Evolutionary conservation across 176 grass and related monocot genomes (phyloP).

Genomic region (Secale cereale): DNA sequence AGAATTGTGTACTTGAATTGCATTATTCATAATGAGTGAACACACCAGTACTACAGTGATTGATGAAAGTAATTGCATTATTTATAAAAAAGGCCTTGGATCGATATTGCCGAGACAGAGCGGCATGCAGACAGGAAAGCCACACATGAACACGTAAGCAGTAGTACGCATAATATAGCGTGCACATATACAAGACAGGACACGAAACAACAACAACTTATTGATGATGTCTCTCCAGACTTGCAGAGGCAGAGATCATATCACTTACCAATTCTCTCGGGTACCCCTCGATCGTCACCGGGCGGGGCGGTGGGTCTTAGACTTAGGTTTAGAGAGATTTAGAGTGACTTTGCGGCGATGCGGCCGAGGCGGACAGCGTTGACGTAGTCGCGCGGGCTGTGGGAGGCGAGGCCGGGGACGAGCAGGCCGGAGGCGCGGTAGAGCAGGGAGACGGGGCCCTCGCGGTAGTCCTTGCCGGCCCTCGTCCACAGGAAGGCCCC

Average conservation of each 20-base stretch:
- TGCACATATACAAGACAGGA: background rate
- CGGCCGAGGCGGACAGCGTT: slow-evolving; percentile 52
- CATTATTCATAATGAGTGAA: too few relatives aligned
- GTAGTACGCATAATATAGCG: background rate
- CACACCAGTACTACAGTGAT: too few relatives aligned
- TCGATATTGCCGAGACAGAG: background rate
- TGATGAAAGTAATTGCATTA: background rate
- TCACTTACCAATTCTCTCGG: too few relatives aligned
- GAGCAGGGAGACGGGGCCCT: slow-evolving; percentile 44
- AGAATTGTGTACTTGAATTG: too few relatives aligned
- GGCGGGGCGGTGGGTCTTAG: too few relatives aligned
- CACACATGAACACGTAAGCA: background rate
- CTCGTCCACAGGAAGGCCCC: slow-evolving; percentile 35
- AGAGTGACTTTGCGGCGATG: background rate
- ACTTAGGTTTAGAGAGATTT: too few relatives aligned
- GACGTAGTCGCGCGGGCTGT: slow-evolving; percentile 71
- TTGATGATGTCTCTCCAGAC: background rate
- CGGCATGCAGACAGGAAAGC: background rate
- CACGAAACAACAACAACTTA: background rate
- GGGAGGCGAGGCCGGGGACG: slow-evolving; percentile 57
- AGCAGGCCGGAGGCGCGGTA: slow-evolving; percentile 42
- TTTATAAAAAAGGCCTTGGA: background rate
- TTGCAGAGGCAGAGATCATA: too few relatives aligned
- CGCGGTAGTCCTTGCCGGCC: slow-evolving; percentile 53
- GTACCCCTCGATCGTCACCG: too few relatives aligned